Evolutionary conservation across 1,139 yeast species (phyloP), one percentile per base, ranked within the genome.

Genomic region (Diutina siamensis): DNA sequence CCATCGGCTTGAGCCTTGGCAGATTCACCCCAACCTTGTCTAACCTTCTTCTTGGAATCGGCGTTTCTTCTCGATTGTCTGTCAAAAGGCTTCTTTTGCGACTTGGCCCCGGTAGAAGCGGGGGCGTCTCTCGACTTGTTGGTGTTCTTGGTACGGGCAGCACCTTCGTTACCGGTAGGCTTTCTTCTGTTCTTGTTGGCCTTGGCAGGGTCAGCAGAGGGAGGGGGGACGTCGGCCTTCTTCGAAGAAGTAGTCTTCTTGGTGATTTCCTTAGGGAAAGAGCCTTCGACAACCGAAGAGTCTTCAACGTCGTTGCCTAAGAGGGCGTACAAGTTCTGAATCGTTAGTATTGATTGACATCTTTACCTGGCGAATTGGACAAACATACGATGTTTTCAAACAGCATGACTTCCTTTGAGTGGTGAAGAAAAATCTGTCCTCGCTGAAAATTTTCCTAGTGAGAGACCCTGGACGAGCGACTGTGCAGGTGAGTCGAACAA

Each of bases 91-190:
- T 71, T 76, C 71, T 78, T 80, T 63, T 72, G 67, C 71, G 76
- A 83, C 58, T 74, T 72, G 52, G 74, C 55, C 44, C 72, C 65
- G 49, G 76, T 70, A 44, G 71, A 51, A 44, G 75, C 67, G 63
- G 86, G 80, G 51, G 74, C 82, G 53, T 78, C 71, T 55, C 76
- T 76, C 49, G 74, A 65, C 63, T 68, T 79, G 89, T 89, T 89
- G 73, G 80, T 78, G 62, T 67, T 60, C 74, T 78, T 81, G 77
- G 73, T 79, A 70, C 76, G 83, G 67, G 81, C 70, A 53, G 94
- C 95, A 59, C 87, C 95, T 62, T 88, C 96, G 74, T 87, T 89
- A 65, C 95, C 95, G 56, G 82, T 67, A 49, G 80, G 69, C 65
- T 75, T 75, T 62, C 81, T 72, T 67, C 71, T 62, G 67, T 73